Evolutionary conservation across 768 basidiomycete genomes (phyloP), one percentile per base, ranked within the genome.

Genomic region (Rhodotorula kratochvilovae): DNA sequence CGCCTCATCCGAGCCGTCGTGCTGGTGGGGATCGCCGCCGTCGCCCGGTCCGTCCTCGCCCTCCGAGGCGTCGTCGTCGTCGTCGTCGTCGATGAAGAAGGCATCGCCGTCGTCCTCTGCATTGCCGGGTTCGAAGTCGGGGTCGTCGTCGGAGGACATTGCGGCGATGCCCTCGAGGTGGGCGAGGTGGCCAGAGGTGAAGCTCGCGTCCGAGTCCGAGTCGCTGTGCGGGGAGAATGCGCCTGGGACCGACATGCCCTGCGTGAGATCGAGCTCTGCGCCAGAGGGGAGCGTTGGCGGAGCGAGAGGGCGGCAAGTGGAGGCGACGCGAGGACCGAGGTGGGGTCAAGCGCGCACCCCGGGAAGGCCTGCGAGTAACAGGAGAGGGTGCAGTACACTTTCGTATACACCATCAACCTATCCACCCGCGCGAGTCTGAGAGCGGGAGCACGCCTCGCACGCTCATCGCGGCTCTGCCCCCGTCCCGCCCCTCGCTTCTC

Each of bases 1-100:
- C n/a, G n/a, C n/a, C n/a, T n/a, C n/a, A n/a, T 61, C 61, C 46
- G 61, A 60, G 35, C 61, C 59, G 13, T 59, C 68, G 17, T 50
- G 61, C 35, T 60, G 63, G 29, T 69, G 61, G n/a, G 56, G 56
- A 45, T 64, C 63, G 35, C 60, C n/a, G n/a, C n/a, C n/a, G n/a
- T n/a, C 54, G 5, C 43, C 45, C 35, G 53, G 43, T 27, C 21
- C 6, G 23, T 48, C 11, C 23, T 61, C 42, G 58, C 33, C n/a
- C n/a, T n/a, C n/a, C n/a, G n/a, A n/a, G n/a, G n/a, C 2, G 23
- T 60, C 69, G 19, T 60, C 64, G 39, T 61, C 67, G 23, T 67
- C 66, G 29, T 61, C 58, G 55, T 65, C 63, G 36, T 64, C 59
- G 15, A 57, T 56, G 35, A 46, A 45, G 25, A 31, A 16, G 13